Base-by-base conservation (phyloP, 768 basidiomycete species). In the Lentinula detonsa region DNA sequence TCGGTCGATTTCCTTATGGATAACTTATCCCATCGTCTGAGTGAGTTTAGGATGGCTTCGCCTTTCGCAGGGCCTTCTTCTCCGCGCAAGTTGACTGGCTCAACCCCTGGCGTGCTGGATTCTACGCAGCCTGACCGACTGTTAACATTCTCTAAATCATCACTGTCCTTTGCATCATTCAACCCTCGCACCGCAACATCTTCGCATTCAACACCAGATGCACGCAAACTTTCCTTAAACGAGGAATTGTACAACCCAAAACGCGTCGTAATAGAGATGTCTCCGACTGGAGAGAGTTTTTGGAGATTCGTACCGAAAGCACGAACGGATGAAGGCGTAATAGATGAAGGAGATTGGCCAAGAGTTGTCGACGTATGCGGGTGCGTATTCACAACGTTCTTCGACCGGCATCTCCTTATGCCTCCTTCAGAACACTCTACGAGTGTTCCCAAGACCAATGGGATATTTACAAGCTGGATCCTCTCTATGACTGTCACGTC, bases 391-490 rank as follows among this genome's bases (percentile, higher is more conserved):
- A 50, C 53, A 42, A 49, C 31, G 48, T 18, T 39, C 4, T 31
- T 31, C 18, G 2, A 34, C 51, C 15, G 40, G 61, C 51, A 43
- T 45, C 53, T 50, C 59, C 7, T 65, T 18, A 33, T 35, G 28
- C 40, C 62, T 61, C 23, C 54, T 66, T 28, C 63, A 87, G 86
- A 9, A 73, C 81, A 71, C 68, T 71, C 1, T 71, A 81, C 57
- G 70, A 80, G 61, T 81, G 81, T 68, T 81, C 82, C 18, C 87
- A 88, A 69, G 88, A 92, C 39, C 90, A 91, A 70, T 93, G 91
- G 91, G 91, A 93, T 63, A 85, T 92, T 33, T 87, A 91, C 74
- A 92, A 91, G 68, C 78, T 93, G 7, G 91, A 93, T 67, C 84
- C 87, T 2, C 70, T 72, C n/a, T 92, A 92, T 65, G 80, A 82